These are phyloP conservation scores for Penicillium sp. DNA, from an alignment of 2,329 filamentous ascomycete species.

Conservation along the genomic window DNA sequence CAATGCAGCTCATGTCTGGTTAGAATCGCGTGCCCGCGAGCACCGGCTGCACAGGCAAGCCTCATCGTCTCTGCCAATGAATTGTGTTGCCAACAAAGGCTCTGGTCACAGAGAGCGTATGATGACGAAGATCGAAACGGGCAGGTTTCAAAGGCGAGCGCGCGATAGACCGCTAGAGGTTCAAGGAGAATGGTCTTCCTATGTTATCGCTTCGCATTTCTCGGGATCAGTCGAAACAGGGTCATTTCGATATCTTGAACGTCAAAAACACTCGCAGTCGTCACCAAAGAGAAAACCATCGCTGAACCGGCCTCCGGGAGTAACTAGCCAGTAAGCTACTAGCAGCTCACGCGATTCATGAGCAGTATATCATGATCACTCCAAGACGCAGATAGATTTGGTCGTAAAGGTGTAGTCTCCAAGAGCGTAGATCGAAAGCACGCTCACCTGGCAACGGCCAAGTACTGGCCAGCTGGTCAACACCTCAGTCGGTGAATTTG, in stretches of 20 bases:
- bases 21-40: not conserved
- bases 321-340: not conserved
- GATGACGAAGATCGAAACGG: not conserved
- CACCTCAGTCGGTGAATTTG: not conserved
- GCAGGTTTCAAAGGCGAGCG: not conserved
- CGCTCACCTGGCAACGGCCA: no score
- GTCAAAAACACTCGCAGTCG: not conserved
- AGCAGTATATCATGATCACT: not conserved
- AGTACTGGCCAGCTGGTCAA: no score
- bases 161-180: not conserved
- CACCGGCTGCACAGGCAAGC: not conserved
- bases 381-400: no score
- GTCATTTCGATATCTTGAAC: no score
- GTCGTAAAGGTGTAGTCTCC: no score
- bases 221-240: not conserved
- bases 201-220: not conserved
- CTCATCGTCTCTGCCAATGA: not conserved
- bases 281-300: not conserved
- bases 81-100: not conserved
- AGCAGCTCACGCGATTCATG: not conserved
- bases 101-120: not conserved
- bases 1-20: not conserved
- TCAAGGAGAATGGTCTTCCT: not conserved
- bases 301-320: not conserved
- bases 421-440: no score